Conservation (phyloP, 768 basidiomycete genomes). For the Candolleomyces eurysporus region DNA sequence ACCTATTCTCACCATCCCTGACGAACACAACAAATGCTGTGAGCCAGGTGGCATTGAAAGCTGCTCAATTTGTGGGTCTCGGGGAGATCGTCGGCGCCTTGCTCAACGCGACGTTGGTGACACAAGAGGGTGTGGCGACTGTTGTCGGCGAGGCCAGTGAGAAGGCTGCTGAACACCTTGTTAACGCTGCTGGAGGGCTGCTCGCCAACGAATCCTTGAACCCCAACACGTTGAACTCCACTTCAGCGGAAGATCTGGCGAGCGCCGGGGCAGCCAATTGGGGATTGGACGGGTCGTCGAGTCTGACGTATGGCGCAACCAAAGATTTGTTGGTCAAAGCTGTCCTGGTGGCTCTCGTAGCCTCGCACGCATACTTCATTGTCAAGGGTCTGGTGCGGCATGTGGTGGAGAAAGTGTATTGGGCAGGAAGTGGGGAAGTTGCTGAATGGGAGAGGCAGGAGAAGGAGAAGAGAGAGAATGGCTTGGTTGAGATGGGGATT, state of each 20-base stretch:
- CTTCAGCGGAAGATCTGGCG: too few species aligned
- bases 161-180: constrained; percentile 18
- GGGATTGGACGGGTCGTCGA: constrained; percentile 21
- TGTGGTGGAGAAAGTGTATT: constrained; percentile 71
- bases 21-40: constrained; percentile 15
- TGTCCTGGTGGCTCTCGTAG: constrained; percentile 69
- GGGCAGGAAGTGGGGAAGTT: constrained; percentile 60
- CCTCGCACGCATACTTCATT: constrained; percentile 85
- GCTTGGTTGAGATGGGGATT: constrained; percentile 11
- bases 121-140: background rate
- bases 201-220: background rate
- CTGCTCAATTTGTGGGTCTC: constrained; percentile 11
- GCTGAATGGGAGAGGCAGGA: constrained; percentile 23
- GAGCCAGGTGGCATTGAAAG: too few species aligned
- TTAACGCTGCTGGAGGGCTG: constrained; percentile 15
- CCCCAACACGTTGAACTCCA: background rate
- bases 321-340: constrained; percentile 59
- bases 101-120: constrained; percentile 3
- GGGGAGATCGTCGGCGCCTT: constrained; percentile 2
- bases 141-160: constrained; percentile 1
- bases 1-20: constrained; percentile 69
- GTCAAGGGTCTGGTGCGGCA: constrained; percentile 62
- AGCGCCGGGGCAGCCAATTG: constrained; percentile 6
- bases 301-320: constrained; percentile 33
- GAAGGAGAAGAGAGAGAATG: constrained; percentile 5